Base-by-base conservation (phyloP, 345 rosid species). In the Excoecaria agallocha region DNA sequence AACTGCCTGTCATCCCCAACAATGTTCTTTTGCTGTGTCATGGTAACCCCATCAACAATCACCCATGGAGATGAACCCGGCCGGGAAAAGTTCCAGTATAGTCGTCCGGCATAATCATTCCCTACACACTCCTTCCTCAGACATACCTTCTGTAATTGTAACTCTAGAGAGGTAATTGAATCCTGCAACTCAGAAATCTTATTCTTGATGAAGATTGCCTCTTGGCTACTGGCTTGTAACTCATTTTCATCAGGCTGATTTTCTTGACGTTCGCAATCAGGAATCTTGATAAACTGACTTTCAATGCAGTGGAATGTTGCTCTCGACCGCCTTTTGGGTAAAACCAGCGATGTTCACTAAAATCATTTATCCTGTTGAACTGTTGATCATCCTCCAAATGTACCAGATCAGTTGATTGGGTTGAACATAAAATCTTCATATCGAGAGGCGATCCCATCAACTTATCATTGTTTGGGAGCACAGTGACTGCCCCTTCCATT, bases 51-150 rank as follows among this genome's bases (percentile, higher is more conserved):
- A 52, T 83, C 83, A 46, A 80, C 79, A 46, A 80, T 69, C 72
- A 80, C 73, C 72, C 63, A 80, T 9, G 86, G 77, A 49, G 75
- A 55, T 59, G 70, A 71, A 56, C 77, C 74, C 5, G 81, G 79
- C 79, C 83, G 74, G 24, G 35, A 71, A 57, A 77, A 83, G 60
- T 66, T 64, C 86, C 83, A 83, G 75, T 80, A 83, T 15, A 75
- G 24, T 37, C 78, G 74, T 49, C 86, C 86, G 57, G 79, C 72
- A 77, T 77, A 80, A 38, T 83, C 83, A 22, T 74, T 74, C 12
- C 86, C 86, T 61, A 83, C 63, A 52, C 69, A 57, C 12, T 83
- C 83, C 72, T 80, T 83, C 75, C 81, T 70, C 55, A 69, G 48
- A 41, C 79, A 80, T 64, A 63, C 72, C 68, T 74, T 66, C 66